phyloP scores from a whole-genome alignment of 768 basidiomycete genomes.

The Russula emetica region DNA sequence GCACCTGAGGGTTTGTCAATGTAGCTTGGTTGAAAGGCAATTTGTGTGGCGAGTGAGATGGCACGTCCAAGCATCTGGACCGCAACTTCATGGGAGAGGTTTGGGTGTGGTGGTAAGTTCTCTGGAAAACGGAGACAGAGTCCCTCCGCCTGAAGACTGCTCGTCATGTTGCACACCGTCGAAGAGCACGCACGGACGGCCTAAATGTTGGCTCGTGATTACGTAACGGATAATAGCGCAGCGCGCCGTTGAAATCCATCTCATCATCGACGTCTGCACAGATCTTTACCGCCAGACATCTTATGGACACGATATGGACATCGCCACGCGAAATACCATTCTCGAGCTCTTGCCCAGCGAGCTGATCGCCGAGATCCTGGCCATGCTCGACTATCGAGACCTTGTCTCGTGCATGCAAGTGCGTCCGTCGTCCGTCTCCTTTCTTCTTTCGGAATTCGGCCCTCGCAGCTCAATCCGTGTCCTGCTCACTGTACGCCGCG shows the following conservation, averaged over 20 bases:
- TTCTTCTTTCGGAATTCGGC: not conserved
- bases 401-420: slow-evolving; percentile 9
- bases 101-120: slow-evolving; percentile 51
- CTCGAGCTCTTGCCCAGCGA: slow-evolving; percentile 4
- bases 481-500: not conserved
- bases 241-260: too few relatives aligned
- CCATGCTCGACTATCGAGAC: slow-evolving; percentile 4
- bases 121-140: slow-evolving; percentile 72
- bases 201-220: not conserved
- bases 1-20: slow-evolving; percentile 74
- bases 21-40: slow-evolving; percentile 68
- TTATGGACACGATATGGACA: not conserved
- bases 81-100: slow-evolving; percentile 54
- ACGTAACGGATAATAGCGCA: not conserved
- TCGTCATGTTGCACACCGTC: not conserved
- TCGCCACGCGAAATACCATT: not conserved
- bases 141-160: slow-evolving; percentile 45
- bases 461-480: not conserved
- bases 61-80: slow-evolving; percentile 58
- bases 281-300: not conserved
- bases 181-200: not conserved
- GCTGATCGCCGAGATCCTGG: slow-evolving; percentile 8
- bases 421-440: not conserved
- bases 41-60: slow-evolving; percentile 48
- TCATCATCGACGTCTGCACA: too few relatives aligned